Evolutionary conservation across 371 early-diverging fungal genomes (phyloP).

Genomic region (Mortierella sp.): DNA sequence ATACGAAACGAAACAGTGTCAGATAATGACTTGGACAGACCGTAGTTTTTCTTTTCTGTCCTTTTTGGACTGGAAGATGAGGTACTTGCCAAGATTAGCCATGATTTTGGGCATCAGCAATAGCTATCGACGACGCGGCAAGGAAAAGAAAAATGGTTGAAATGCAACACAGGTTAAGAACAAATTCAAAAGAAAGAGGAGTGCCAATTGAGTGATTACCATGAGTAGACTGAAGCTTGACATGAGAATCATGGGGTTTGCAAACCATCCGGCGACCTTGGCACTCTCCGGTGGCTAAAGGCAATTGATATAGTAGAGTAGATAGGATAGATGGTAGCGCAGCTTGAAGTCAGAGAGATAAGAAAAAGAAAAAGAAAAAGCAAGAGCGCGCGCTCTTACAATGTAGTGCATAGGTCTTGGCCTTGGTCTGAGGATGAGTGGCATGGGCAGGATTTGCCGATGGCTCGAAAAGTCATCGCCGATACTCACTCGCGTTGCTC

Average conservation of each 20-base stretch:
- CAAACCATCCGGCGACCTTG: constrained; percentile 32
- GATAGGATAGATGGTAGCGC: too few relatives aligned
- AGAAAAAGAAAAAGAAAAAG: neutral
- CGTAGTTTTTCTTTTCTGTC: too few relatives aligned
- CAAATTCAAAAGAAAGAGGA: neutral
- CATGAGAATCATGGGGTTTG: constrained; percentile 33
- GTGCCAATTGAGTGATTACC: neutral
- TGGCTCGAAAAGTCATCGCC: constrained; percentile 25
- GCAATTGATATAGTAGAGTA: neutral
- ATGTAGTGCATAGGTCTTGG: constrained; percentile 35
- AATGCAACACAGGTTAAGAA: too few relatives aligned
- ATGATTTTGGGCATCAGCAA: constrained; percentile 39
- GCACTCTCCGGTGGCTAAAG: constrained; percentile 25
- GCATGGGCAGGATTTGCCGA: constrained; percentile 10
- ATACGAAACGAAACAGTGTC: too few relatives aligned
- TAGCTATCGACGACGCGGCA: constrained; percentile 2
- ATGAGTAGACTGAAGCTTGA: constrained; percentile 34
- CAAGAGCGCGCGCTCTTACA: constrained; percentile 8
- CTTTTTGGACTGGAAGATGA: too few relatives aligned
- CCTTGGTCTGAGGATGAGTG: constrained; percentile 19
- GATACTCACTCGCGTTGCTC: constrained; percentile 22
- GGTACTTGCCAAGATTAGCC: constrained; percentile 23
- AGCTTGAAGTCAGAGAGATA: too few relatives aligned
- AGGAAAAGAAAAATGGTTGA: too few relatives aligned
- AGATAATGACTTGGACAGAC: too few relatives aligned